Conservation (phyloP, 1,284 basidiomycete species). For the Apiotrichum sp. region DNA sequence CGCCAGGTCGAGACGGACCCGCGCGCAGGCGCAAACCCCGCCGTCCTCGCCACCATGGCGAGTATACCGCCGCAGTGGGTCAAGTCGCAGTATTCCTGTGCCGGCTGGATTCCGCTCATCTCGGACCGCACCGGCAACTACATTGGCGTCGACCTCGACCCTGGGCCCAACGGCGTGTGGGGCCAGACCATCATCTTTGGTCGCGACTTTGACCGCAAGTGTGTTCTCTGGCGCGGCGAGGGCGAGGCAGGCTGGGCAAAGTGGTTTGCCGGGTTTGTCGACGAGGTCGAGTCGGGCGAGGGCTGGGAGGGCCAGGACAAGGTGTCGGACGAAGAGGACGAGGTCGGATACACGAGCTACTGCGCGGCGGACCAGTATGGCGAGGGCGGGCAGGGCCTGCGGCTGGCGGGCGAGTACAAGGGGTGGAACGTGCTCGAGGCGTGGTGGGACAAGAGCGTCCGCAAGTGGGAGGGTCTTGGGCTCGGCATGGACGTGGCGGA, state of each 20-base stretch:
- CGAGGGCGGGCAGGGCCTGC: conserved; percentile 58
- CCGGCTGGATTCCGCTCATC: conserved; percentile 93
- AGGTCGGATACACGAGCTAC: conserved; percentile 79
- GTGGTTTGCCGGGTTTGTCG: conserved; percentile 87
- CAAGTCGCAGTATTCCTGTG: conserved; percentile 79
- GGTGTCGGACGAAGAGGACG: conserved; percentile 55
- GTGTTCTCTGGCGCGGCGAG: conserved; percentile 87
- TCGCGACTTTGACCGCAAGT: conserved; percentile 95
- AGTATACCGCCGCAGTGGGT: conserved; percentile 90
- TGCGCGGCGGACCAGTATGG: conserved; percentile 67
- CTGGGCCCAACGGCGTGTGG: conserved; percentile 63
- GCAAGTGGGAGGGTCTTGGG: conserved; percentile 74
- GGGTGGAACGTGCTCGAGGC: conserved; percentile 88
- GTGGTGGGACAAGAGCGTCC: conserved; percentile 77
- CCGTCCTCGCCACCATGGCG: conserved; percentile 69
- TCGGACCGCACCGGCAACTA: conserved; percentile 95
- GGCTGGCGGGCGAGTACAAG: conserved; percentile 71
- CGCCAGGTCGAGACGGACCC: conserved; percentile 81
- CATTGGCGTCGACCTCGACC: conserved; percentile 89
- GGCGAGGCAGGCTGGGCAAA: conserved; percentile 88
- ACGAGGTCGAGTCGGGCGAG: conserved; percentile 85
- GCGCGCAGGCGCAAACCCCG: conserved; percentile 59
- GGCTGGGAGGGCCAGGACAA: conserved; percentile 67
- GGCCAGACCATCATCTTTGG: conserved; percentile 98
- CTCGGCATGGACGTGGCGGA: conserved; percentile 53